Conservation (phyloP, 2,329 filamentous ascomycete species). For the Pseudopithomyces maydicus region DNA sequence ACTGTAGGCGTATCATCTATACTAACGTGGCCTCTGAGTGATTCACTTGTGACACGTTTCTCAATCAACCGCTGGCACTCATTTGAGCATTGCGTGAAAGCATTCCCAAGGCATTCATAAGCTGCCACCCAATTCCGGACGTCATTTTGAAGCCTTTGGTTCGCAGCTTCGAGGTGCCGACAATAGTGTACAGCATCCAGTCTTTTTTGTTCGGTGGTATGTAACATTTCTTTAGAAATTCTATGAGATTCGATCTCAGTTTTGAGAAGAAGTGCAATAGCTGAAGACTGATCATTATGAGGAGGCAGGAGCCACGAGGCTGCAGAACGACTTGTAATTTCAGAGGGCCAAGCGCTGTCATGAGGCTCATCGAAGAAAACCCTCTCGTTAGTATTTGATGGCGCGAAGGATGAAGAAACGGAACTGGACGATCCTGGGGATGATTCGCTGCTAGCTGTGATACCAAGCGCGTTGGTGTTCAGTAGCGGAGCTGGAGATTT, state of each 20-base stretch:
- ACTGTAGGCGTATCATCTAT: too few species aligned
- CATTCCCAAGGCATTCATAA: background rate
- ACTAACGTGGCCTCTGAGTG: too few species aligned
- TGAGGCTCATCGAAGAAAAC: background rate
- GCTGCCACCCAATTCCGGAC: background rate
- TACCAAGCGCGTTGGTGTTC: background rate
- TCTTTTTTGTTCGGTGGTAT: conserved; percentile 16
- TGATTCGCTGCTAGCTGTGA: background rate
- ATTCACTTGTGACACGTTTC: background rate
- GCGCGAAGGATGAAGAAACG: background rate
- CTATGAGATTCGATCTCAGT: conserved; percentile 19
- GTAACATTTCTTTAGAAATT: conserved; percentile 19
- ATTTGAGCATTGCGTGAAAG: background rate
- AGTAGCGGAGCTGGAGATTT: background rate
- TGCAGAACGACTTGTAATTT: conserved; percentile 1
- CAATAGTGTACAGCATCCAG: conserved; percentile 11
- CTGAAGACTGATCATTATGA: conserved; percentile 15
- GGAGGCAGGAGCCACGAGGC: conserved; percentile 18
- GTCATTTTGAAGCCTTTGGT: conserved; percentile 4
- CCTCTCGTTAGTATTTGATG: background rate
- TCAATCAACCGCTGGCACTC: background rate
- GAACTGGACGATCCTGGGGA: background rate
- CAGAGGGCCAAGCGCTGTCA: conserved; percentile 12
- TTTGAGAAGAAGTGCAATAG: conserved; percentile 14
- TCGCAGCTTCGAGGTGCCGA: conserved; percentile 7